Evolutionary conservation across 1,139 yeast genomes (phyloP).

Genomic region (Sugiyamaella grinbergsii): DNA sequence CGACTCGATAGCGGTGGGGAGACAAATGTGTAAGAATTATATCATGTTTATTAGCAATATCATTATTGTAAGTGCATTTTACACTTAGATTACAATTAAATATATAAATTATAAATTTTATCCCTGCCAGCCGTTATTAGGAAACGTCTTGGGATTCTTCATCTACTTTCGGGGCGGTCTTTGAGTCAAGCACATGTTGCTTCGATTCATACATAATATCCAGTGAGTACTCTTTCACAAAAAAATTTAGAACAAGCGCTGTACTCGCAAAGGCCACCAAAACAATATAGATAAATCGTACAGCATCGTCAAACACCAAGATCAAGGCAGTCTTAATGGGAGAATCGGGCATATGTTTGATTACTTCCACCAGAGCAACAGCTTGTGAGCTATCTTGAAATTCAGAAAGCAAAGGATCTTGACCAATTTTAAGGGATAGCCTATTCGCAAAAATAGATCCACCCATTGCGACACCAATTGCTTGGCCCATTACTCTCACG

Average conservation of each 20-base stretch:
- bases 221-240: conserved; percentile 35
- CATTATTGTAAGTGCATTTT: no score
- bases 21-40: background rate
- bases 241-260: conserved; percentile 29
- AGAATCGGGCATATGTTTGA: conserved; percentile 28
- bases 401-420: conserved; percentile 23
- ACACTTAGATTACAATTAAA: no score
- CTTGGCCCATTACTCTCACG: conserved; percentile 52
- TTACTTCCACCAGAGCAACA: conserved; percentile 30
- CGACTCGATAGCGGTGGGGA: no score
- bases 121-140: no score
- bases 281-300: conserved; percentile 31
- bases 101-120: no score
- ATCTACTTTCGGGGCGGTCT: background rate
- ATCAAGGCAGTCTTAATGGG: conserved; percentile 24
- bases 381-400: conserved; percentile 28
- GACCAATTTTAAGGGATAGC: conserved; percentile 25
- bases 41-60: background rate
- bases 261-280: conserved; percentile 31
- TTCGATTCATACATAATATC: conserved; percentile 30
- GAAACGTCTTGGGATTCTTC: background rate
- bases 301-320: conserved; percentile 28
- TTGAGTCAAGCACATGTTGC: conserved; percentile 28
- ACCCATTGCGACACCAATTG: conserved; percentile 53
- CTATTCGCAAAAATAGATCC: conserved; percentile 51